Base-by-base conservation (phyloP, 495 filamentous ascomycete genomes). In the Parachaetomium inaequale region DNA sequence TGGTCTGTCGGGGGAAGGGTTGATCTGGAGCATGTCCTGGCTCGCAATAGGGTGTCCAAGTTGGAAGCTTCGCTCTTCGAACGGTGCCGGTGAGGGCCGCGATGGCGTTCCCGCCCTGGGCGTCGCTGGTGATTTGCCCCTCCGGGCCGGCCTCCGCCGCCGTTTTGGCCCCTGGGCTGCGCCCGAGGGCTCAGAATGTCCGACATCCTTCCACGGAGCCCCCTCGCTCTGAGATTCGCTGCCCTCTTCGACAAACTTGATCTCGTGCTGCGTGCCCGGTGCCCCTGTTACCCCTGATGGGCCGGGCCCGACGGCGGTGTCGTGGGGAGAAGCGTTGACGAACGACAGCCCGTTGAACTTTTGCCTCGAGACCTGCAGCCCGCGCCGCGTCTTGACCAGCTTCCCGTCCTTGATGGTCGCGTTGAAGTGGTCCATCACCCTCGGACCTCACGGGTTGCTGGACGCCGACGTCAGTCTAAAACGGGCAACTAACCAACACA, bases 371-470 rank as follows among this genome's bases (percentile, higher is more conserved):
- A 73, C 67, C 55, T 71, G 71, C 7, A 73, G 55, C 10, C 71
- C 71, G 21, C 71, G 62, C 7, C 68, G 63, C 2, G 68, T 73
- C 54, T 64, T 66, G 58, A 73, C 65, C 12, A 73, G 49, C 34
- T 68, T 63, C 11, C 71, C 68, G 25, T 71, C 66, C 54, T 66
- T 66, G 51, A 73, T 38, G 0, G 71, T 71, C 14, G 67, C 58
- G 60, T 73, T 73, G 63, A 70, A 73, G 55, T 73, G 68, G 23
- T 73, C 68, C 71, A 73, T 73, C 14, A 12, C 55, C n/a, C 29
- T 36, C 14, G 26, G 23, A 10, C 4, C 32, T 28, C 4, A 4
- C 46, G 5, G 3, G 11, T 31, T 31, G 31, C 32, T 54, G 25
- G 25, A 23, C 17, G 29, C 26, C 51, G 21, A 23, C 8, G 10